Base-by-base conservation (phyloP, 768 basidiomycete genomes). In the Porpolomopsis calyptriformis region DNA sequence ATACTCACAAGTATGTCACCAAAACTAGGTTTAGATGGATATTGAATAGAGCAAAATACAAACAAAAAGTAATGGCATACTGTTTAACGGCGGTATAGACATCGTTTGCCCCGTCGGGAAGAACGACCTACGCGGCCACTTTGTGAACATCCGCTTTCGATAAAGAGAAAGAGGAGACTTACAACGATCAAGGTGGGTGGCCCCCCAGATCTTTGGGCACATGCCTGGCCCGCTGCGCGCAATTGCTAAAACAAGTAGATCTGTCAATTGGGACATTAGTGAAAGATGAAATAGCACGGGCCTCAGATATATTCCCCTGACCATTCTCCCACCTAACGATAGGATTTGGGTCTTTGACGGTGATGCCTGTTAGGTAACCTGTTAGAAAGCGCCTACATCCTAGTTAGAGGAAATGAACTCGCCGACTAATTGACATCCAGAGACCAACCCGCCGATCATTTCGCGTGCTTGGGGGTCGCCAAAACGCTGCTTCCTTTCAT, bases 11-110 rank as follows among this genome's bases (percentile, higher is more conserved):
- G 40, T 11, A 52, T 36, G 53, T 88, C 85, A 4, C 86, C 85
- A 43, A 85, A 85, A 55, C 85, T 88, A 46, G 2, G 27, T n/a
- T 24, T 31, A 36, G 29, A 16, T 42, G 12, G 4, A 29, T 37
- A 10, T 11, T 47, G 11, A 22, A 6, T 4, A 27, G 19, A n/a
- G 16, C 12, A 23, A 18, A 8, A n/a, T 16, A 24, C 7, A 12
- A 33, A 26, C 24, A 39, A 33, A 14, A 42, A n/a, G 22, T 43
- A 14, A 18, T 3, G 24, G 70, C 78, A 50, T 55, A 89, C 85
- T 86, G 80, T 63, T 89, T 89, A 20, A 88, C 74, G 16, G 78
- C 76, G 2, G 73, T 78, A 53, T 89, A 89, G 8, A 86, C 75
- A 42, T 89, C 84, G 34, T 82, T 79, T 1, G 78, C 82, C 1